phyloP scores from a whole-genome alignment of 345 rosid species.

The Garcia nutans region DNA sequence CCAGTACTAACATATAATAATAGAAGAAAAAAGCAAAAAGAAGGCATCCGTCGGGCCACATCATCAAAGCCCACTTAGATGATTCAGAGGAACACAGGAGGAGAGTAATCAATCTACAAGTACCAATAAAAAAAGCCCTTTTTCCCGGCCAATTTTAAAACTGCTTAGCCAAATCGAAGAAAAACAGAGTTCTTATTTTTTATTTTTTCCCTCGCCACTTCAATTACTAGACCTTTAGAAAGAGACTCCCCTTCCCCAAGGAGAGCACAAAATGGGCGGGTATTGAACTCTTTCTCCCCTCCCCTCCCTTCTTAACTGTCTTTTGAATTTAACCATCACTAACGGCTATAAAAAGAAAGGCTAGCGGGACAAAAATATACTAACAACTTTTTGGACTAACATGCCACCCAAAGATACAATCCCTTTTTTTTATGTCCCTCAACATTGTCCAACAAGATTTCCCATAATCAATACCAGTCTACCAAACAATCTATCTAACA shows the following conservation, averaged over 20 bases:
- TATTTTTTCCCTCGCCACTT: slow-evolving; percentile 17
- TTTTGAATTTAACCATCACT: slow-evolving; percentile 36
- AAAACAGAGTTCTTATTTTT: neutral
- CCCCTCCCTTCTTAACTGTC: slow-evolving; percentile 29
- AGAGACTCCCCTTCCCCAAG: neutral
- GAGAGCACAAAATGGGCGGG: slow-evolving; percentile 28
- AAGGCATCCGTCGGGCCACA: too few relatives aligned
- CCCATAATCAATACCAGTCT: slow-evolving; percentile 26
- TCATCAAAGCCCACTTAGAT: too few relatives aligned
- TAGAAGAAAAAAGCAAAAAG: too few relatives aligned
- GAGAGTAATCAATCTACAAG: too few relatives aligned
- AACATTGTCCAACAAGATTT: slow-evolving; percentile 16
- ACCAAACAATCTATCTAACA: slow-evolving; percentile 22
- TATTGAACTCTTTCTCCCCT: neutral
- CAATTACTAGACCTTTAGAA: slow-evolving; percentile 10
- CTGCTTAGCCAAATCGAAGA: neutral
- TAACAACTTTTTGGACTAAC: slow-evolving; percentile 45
- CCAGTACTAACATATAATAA: too few relatives aligned
- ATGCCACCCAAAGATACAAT: slow-evolving; percentile 24
- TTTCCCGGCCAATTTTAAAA: neutral
- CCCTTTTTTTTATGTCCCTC: slow-evolving; percentile 17
- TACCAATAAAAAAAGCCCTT: too few relatives aligned
- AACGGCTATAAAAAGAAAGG: slow-evolving; percentile 32
- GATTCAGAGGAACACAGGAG: too few relatives aligned
- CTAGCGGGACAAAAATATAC: slow-evolving; percentile 27